phyloP scores from a whole-genome alignment of 2,329 filamentous ascomycete species.

The Chaetomium globosum region DNA sequence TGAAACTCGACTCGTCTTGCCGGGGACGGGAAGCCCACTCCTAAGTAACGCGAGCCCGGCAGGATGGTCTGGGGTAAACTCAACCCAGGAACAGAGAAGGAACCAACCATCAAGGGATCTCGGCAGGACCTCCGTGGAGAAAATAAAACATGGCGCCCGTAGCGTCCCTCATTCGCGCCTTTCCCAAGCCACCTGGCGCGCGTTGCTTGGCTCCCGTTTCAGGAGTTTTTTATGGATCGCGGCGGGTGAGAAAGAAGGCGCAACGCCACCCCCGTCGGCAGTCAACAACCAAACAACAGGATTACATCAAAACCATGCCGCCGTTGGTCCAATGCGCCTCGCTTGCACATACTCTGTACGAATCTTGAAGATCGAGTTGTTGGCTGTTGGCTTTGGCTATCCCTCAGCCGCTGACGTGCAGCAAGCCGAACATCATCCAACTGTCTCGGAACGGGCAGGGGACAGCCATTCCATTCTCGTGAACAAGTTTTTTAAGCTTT shows the following conservation, averaged over 20 bases:
- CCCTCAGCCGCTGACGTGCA: constrained; percentile 9
- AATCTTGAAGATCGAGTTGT: not conserved
- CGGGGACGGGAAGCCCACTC: constrained; percentile 1
- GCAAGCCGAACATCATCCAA: not conserved
- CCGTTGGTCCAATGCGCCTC: constrained; percentile 1
- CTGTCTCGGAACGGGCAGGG: not conserved
- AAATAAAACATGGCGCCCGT: not conserved
- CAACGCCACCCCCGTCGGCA: constrained; percentile 12
- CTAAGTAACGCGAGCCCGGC: not conserved
- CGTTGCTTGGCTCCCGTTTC: constrained; percentile 26
- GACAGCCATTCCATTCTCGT: not conserved
- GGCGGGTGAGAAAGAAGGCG: not conserved
- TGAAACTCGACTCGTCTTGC: constrained; percentile 2
- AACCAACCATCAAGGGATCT: constrained; percentile 6
- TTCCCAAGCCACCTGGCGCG: constrained; percentile 20
- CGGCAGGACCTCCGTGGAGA: constrained; percentile 6
- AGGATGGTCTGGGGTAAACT: constrained; percentile 3
- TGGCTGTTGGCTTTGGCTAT: not conserved
- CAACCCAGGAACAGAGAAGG: constrained; percentile 5
- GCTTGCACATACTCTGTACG: not conserved
- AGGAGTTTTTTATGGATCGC: constrained; percentile 12
- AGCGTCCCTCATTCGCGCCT: not conserved
- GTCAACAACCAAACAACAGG: not conserved
- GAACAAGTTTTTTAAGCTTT: not conserved
- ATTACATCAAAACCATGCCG: not conserved